Evolutionary conservation across 768 basidiomycete genomes (phyloP), one percentile per base, ranked within the genome.

Genomic region (Phaeotremella skinneri): DNA sequence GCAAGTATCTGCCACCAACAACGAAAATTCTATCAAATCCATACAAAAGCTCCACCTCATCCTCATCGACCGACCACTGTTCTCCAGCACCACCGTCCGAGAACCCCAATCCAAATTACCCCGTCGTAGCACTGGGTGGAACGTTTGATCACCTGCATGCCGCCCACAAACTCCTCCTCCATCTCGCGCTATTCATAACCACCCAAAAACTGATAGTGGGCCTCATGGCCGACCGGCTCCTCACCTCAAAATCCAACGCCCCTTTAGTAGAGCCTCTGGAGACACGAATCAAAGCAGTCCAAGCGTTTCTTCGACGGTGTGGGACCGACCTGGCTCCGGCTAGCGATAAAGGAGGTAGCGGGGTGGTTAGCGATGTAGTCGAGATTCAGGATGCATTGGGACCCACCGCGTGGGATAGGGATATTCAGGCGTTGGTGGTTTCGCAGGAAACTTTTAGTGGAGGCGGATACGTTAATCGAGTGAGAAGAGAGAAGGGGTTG

Each of bases 121-220:
- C 87, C 13, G 88, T 91, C 52, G 84, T 87, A n/a, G 88, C 85
- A 0, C 81, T 97, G 6, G 94, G 96, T 4, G 96, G 96, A 0
- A 98, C 96, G 0, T 98, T 98, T 77, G 96, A 99, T 78, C 96
- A 98, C 75, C 83, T 99, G 16, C 96, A 99, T 73, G 85, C 91
- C 2, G 96, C 94, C 0, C 96, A 99, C 80, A 96, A 96, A 78
- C 93, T 99, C 59, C 83, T 99, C 27, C 83, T 99, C 11, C 89
- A 90, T 70, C 91, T 96, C 85, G 87, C 85, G 13, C 85, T 89
- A 1, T 91, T 87, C 83, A 85, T 98, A 56, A 81, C 92, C 0
- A 73, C 78, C 43, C 76, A 81, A 62, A 92, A 91, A 76, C 79
- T 98, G 69, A 90, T 98, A 61, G 85, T 97, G 63, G 96, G 96